These are phyloP conservation scores for Trichoderma aggressivum DNA, from an alignment of 2,329 filamentous ascomycete species.

Conservation along the genomic window DNA sequence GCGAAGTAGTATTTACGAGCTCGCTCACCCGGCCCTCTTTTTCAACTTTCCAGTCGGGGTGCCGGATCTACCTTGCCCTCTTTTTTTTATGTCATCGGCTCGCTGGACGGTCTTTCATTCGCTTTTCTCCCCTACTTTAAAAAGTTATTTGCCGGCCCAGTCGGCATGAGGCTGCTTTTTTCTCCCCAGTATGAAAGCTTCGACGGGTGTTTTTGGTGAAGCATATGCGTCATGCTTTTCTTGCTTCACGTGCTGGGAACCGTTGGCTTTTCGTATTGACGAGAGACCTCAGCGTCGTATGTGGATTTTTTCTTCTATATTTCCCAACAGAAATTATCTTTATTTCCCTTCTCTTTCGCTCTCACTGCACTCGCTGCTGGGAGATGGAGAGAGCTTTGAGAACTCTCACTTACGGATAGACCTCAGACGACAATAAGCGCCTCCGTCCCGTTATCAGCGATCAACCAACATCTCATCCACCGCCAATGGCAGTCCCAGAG, in stretches of 20 bases:
- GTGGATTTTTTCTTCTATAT: constrained; percentile 26
- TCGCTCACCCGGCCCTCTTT: constrained; percentile 17
- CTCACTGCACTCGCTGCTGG: constrained; percentile 14
- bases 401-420: constrained; percentile 30
- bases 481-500: constrained; percentile 28
- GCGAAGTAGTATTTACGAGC: constrained; percentile 17
- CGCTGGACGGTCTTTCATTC: constrained; percentile 27
- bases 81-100: constrained; percentile 20
- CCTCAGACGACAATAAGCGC: constrained; percentile 31
- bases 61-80: constrained; percentile 18
- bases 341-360: neutral
- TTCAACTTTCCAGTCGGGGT: constrained; percentile 17
- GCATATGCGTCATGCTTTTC: constrained; percentile 47
- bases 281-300: constrained; percentile 41
- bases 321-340: constrained; percentile 20
- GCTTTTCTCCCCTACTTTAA: constrained; percentile 18
- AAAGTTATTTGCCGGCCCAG: constrained; percentile 18
- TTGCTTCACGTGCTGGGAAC: constrained; percentile 45
- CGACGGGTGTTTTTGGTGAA: constrained; percentile 42
- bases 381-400: constrained; percentile 29
- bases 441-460: constrained; percentile 27
- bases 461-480: constrained; percentile 30
- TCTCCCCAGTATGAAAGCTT: constrained; percentile 38
- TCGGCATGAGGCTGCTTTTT: constrained; percentile 21
- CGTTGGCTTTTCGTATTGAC: constrained; percentile 37